Evolutionary conservation across 257 asterid species (phyloP).

Genomic region (Handroanthus guayacan): DNA sequence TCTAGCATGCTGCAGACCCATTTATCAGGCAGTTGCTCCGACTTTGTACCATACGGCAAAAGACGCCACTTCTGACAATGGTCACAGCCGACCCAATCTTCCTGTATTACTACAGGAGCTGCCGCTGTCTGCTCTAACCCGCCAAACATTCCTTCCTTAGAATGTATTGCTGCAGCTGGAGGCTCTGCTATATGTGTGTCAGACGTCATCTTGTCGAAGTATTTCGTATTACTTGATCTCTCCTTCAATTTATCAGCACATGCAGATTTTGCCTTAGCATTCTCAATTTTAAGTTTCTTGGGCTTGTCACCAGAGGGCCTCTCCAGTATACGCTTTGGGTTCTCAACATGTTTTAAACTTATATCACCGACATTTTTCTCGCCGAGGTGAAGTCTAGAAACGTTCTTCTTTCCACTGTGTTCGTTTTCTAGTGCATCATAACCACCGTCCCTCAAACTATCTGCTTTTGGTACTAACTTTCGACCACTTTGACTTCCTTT

Average conservation of each 20-base stretch:
- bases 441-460: conserved; percentile 46
- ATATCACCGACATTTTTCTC: conserved; percentile 32
- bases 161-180: conserved; percentile 46
- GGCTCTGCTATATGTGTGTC: conserved; percentile 45
- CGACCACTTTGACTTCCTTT: conserved; percentile 55
- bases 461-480: conserved; percentile 47
- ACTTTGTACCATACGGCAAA: conserved; percentile 64
- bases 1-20: conserved; percentile 88
- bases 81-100: conserved; percentile 86
- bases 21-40: conserved; percentile 68
- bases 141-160: conserved; percentile 39
- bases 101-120: conserved; percentile 56
- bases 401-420: conserved; percentile 54
- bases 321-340: conserved; percentile 42
- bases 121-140: conserved; percentile 48
- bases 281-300: conserved; percentile 54
- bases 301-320: conserved; percentile 48
- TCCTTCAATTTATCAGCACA: conserved; percentile 54
- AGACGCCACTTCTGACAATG: conserved; percentile 78
- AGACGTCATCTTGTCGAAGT: conserved; percentile 44
- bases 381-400: conserved; percentile 32
- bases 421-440: conserved; percentile 44
- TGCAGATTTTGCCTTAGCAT: conserved; percentile 44
- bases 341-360: conserved; percentile 43
- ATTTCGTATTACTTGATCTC: conserved; percentile 45